Percentiles rank a stretch among this genome's conserved stretches.
phyloP scores from a whole-genome alignment of 1,284 basidiomycete species.

The Entoloma clypeatum region DNA sequence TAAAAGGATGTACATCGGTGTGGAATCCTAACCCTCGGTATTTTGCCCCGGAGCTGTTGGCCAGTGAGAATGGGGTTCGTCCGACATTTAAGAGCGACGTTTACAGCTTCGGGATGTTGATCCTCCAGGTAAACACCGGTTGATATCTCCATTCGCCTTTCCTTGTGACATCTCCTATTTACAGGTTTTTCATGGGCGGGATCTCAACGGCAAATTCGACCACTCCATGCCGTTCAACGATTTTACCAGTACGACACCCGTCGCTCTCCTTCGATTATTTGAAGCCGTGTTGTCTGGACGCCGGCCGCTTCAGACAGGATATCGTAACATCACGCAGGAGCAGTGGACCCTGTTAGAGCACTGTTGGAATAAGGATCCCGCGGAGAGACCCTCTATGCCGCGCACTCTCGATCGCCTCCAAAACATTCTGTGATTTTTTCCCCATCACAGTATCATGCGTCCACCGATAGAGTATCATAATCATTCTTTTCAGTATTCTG shows the following conservation, averaged over 20 bases:
- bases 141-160: not conserved
- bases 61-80: not conserved
- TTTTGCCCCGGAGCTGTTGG: not conserved
- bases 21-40: not conserved
- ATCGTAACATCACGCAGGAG: not conserved
- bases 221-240: conserved; percentile 1
- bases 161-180: not conserved
- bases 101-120: conserved; percentile 3
- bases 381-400: not conserved
- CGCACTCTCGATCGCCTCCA: too few species aligned
- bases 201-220: not conserved
- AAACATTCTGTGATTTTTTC: too few species aligned
- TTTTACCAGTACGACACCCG: too few species aligned
- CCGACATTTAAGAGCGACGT: conserved; percentile 1
- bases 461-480: too few species aligned
- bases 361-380: not conserved
- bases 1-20: not conserved
- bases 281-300: not conserved
- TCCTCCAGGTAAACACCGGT: not conserved
- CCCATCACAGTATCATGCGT: too few species aligned
- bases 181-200: conserved; percentile 2
- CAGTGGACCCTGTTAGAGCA: not conserved
- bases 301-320: not conserved
- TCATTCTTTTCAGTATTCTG: too few species aligned
- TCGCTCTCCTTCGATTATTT: not conserved